phyloP scores from a whole-genome alignment of 306 rosid genomes.

The Ormosia emarginata region DNA sequence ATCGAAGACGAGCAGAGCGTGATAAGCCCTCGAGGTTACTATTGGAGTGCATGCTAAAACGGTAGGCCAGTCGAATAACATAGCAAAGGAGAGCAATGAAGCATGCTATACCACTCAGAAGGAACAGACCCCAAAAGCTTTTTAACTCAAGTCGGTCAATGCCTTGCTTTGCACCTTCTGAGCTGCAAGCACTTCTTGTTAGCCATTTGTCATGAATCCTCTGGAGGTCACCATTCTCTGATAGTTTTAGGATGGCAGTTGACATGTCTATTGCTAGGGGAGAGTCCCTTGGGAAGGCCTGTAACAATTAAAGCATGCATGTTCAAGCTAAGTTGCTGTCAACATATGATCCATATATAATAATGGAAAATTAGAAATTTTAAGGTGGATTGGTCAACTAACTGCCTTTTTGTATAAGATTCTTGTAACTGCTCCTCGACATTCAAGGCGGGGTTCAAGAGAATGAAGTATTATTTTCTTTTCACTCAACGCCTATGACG shows the following conservation, averaged over 20 bases:
- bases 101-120: slow-evolving; percentile 55
- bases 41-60: slow-evolving; percentile 36
- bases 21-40: background rate
- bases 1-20: slow-evolving; percentile 40
- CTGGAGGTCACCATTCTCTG: slow-evolving; percentile 69
- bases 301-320: slow-evolving; percentile 6
- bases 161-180: slow-evolving; percentile 51
- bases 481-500: no score
- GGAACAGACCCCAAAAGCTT: slow-evolving; percentile 73
- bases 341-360: background rate
- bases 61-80: slow-evolving; percentile 37
- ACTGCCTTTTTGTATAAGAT: no score
- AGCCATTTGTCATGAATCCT: slow-evolving; percentile 88
- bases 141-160: slow-evolving; percentile 52
- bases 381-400: no score
- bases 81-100: slow-evolving; percentile 54
- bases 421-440: no score
- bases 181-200: slow-evolving; percentile 56
- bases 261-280: slow-evolving; percentile 79
- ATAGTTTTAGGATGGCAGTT: slow-evolving; percentile 58
- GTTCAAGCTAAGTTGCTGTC: background rate
- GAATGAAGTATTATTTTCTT: no score
- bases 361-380: no score
- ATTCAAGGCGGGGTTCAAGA: no score
- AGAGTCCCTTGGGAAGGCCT: slow-evolving; percentile 74